Evolutionary conservation across 208 protist genomes (phyloP).

Genomic region (Crithidia bombi): DNA sequence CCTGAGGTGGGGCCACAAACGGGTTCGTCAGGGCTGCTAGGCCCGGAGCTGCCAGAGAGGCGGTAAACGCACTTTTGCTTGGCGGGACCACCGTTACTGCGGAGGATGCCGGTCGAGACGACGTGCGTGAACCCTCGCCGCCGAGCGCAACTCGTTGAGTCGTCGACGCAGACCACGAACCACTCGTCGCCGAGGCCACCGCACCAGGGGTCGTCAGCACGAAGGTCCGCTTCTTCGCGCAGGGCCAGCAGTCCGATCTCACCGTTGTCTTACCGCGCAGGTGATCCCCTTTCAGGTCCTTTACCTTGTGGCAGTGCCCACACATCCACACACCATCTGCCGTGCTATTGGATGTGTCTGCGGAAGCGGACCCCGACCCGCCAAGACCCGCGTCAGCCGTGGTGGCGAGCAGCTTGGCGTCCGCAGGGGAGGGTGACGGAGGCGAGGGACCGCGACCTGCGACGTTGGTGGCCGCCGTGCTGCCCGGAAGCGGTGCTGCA

Average conservation of each 20-base stretch:
- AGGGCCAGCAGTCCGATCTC: conserved; percentile 65
- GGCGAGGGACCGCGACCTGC: neutral
- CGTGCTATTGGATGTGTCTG: neutral
- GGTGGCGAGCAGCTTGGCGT: neutral
- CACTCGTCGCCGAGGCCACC: conserved; percentile 33
- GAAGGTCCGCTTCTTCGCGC: conserved; percentile 53
- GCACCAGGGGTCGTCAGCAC: conserved; percentile 12
- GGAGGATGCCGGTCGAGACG: neutral
- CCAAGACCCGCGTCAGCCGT: neutral
- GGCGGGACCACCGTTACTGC: neutral
- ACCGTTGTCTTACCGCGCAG: conserved; percentile 50
- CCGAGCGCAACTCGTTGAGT: neutral
- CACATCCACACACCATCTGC: conserved; percentile 38
- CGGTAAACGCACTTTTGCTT: neutral
- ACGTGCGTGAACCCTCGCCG: neutral
- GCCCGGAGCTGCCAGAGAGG: neutral
- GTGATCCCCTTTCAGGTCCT: conserved; percentile 50
- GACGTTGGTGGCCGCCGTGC: neutral
- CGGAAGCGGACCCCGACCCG: neutral
- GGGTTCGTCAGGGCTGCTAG: neutral
- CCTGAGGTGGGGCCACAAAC: neutral
- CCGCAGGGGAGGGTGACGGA: neutral
- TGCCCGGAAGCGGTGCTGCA: conserved; percentile 1
- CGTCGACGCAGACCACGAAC: neutral
- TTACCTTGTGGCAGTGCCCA: conserved; percentile 42